phyloP scores from a whole-genome alignment of 2,329 filamentous ascomycete genomes.

The Macrophomina phaseolina region DNA sequence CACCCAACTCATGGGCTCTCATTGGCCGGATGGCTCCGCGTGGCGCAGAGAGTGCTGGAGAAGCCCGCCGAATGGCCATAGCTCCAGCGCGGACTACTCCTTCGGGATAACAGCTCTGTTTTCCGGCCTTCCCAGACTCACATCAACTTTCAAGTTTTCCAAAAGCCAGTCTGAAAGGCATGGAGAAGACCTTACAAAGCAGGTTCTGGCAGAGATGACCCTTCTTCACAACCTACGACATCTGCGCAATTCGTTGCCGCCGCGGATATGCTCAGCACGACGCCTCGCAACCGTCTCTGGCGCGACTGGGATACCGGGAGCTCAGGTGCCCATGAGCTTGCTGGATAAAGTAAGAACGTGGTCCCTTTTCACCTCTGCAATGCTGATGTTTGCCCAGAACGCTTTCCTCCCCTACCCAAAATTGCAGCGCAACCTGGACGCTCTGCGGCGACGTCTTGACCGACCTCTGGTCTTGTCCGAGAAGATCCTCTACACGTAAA shows the following conservation, averaged over 20 bases:
- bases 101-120: neutral
- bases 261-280: neutral
- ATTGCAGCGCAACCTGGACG: neutral
- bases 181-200: neutral
- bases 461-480: slow-evolving; percentile 46
- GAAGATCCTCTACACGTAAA: slow-evolving; percentile 45
- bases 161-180: neutral
- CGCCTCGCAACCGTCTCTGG: neutral
- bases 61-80: neutral
- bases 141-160: neutral
- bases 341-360: neutral
- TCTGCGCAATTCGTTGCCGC: neutral
- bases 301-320: neutral
- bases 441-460: neutral
- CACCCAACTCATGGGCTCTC: neutral
- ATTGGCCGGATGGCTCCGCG: neutral
- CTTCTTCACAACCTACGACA: neutral
- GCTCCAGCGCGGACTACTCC: neutral
- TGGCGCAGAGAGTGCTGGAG: neutral
- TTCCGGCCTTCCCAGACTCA: neutral
- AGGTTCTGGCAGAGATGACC: neutral
- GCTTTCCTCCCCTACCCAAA: slow-evolving; percentile 4
- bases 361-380: neutral
- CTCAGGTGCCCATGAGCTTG: neutral
- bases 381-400: neutral